Evolutionary conservation across 768 basidiomycete genomes (phyloP).

Genomic region (Phaeolepiota aurea): DNA sequence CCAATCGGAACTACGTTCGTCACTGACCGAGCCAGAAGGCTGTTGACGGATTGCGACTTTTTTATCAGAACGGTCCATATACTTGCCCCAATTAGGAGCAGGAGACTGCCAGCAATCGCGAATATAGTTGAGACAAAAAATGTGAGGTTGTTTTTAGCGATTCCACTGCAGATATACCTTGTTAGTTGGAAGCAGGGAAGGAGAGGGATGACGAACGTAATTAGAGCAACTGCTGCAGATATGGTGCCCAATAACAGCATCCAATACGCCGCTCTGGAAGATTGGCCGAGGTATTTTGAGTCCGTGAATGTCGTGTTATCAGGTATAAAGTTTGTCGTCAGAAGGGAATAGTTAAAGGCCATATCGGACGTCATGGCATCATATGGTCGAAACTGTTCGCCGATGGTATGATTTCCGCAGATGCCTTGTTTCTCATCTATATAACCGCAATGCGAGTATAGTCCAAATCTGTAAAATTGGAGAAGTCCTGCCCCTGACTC

Average conservation of each 20-base stretch:
- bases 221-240: slow-evolving; percentile 51
- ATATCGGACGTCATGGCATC: slow-evolving; percentile 60
- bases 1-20: slow-evolving; percentile 38
- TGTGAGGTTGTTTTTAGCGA: slow-evolving; percentile 53
- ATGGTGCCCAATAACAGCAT: slow-evolving; percentile 68
- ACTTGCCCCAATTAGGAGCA: slow-evolving; percentile 60
- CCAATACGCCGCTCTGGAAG: slow-evolving; percentile 67
- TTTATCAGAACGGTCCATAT: slow-evolving; percentile 76
- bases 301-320: slow-evolving; percentile 45
- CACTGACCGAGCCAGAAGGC: slow-evolving; percentile 27
- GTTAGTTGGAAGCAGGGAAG: too few relatives aligned
- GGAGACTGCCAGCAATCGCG: slow-evolving; percentile 48
- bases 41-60: slow-evolving; percentile 53
- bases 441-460: slow-evolving; percentile 76
- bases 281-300: slow-evolving; percentile 51
- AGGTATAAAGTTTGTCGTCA: slow-evolving; percentile 45
- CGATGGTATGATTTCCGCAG: slow-evolving; percentile 57
- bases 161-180: slow-evolving; percentile 45
- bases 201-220: slow-evolving; percentile 65
- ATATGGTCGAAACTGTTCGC: slow-evolving; percentile 57
- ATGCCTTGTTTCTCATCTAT: slow-evolving; percentile 48
- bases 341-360: slow-evolving; percentile 47
- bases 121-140: slow-evolving; percentile 63
- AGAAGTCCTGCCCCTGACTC: slow-evolving; percentile 50
- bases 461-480: slow-evolving; percentile 68